Evolutionary conservation across 345 rosid genomes (phyloP).

Genomic region (Corymbia maculata): DNA sequence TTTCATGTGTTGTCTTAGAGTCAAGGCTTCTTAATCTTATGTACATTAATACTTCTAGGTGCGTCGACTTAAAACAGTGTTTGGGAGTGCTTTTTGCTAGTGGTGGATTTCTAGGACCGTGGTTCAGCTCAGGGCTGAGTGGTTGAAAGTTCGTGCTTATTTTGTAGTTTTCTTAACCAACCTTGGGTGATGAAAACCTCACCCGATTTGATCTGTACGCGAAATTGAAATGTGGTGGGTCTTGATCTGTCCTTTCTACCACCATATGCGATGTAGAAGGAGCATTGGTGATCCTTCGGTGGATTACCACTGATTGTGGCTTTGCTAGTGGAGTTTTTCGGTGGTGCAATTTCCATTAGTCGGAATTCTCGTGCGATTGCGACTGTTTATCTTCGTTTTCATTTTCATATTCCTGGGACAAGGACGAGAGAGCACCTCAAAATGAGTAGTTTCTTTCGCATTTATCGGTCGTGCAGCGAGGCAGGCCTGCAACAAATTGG

Average conservation of each 20-base stretch:
- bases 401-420: neutral
- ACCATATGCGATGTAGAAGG: neutral
- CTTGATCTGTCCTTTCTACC: neutral
- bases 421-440: neutral
- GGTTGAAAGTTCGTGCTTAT: conserved; percentile 8
- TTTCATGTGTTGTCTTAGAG: conserved; percentile 4
- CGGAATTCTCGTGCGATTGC: neutral
- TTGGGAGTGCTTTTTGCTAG: neutral
- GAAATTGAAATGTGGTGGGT: neutral
- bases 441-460: neutral
- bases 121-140: conserved; percentile 81
- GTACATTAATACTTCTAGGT: neutral
- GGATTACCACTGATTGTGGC: neutral
- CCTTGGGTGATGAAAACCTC: neutral
- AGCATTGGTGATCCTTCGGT: neutral
- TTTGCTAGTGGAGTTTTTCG: neutral
- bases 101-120: conserved; percentile 11
- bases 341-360: neutral
- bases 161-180: neutral
- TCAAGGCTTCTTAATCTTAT: neutral
- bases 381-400: neutral
- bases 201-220: neutral
- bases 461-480: neutral
- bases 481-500: neutral
- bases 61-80: neutral